phyloP scores from a whole-genome alignment of 2,329 filamentous ascomycete genomes.

The Plenodomus tracheiphilus region DNA sequence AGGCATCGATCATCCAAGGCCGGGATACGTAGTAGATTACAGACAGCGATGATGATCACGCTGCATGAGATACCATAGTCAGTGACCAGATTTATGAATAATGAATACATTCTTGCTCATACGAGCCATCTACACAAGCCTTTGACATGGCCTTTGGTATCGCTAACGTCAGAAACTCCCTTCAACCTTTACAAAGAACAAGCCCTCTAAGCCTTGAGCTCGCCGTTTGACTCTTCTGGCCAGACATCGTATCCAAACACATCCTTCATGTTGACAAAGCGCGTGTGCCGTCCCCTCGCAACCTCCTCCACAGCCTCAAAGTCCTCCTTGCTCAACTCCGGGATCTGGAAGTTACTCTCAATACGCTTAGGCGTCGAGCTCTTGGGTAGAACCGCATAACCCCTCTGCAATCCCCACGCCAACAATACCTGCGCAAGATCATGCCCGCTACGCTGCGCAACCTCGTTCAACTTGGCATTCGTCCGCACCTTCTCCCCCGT shows the following conservation, averaged over 20 bases:
- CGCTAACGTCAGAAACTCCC: constrained; percentile 11
- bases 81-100: not conserved
- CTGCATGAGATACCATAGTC: not conserved
- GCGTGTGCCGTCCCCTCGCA: constrained; percentile 66
- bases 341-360: constrained; percentile 66
- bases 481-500: constrained; percentile 71
- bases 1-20: not conserved
- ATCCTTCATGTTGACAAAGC: constrained; percentile 83
- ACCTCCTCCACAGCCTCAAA: constrained; percentile 65
- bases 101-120: constrained; percentile 5
- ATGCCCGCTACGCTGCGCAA: constrained; percentile 75
- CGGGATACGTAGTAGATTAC: not conserved
- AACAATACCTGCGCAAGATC: constrained; percentile 80
- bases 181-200: constrained; percentile 7
- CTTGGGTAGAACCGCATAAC: constrained; percentile 47
- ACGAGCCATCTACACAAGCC: constrained; percentile 18
- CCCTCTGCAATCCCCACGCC: constrained; percentile 81
- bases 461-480: constrained; percentile 65
- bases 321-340: constrained; percentile 58
- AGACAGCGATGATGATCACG: not conserved
- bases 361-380: constrained; percentile 48
- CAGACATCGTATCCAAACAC: constrained; percentile 73
- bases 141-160: constrained; percentile 24
- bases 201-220: constrained; percentile 26
- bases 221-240: constrained; percentile 45